These are phyloP conservation scores for Penicillium sp. DNA, from an alignment of 2,329 filamentous ascomycete genomes.

Conservation along the genomic window DNA sequence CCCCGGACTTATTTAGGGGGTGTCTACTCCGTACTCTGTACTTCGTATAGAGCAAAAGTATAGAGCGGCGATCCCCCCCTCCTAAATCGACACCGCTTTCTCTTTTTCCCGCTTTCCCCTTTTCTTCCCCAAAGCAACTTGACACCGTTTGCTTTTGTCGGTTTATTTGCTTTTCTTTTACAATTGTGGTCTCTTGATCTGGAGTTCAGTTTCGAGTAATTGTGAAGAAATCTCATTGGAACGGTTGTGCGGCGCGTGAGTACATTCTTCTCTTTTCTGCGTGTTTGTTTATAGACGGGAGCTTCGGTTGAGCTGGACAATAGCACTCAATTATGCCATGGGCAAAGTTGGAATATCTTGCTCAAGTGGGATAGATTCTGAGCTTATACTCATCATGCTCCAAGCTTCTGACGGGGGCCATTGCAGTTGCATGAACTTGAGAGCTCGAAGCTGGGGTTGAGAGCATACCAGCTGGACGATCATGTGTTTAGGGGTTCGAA, in stretches of 20 bases:
- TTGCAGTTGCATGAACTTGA: not conserved
- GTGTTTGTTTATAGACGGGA: conserved; percentile 3
- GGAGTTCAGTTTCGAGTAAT: conserved; percentile 6
- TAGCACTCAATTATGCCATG: not conserved
- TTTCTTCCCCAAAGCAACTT: conserved; percentile 10
- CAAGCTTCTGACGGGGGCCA: not conserved
- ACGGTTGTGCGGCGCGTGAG: conserved; percentile 16
- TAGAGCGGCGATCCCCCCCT: conserved; percentile 21
- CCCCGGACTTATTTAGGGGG: conserved; percentile 1
- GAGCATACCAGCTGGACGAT: not conserved
- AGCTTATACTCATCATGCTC: not conserved
- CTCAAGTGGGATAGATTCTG: not conserved
- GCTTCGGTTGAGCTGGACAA: not conserved
- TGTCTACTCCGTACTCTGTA: not conserved
- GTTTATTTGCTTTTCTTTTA: conserved; percentile 14
- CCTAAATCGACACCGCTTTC: conserved; percentile 24
- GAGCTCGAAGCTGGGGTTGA: not conserved
- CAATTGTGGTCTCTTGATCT: conserved; percentile 6
- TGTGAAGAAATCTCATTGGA: not conserved
- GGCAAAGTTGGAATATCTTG: not conserved
- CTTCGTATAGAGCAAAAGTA: not conserved
- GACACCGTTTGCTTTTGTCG: conserved; percentile 11
- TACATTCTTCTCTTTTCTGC: conserved; percentile 7
- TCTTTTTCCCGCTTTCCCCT: conserved; percentile 23
- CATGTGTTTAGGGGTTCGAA: not conserved